Percentiles rank a stretch among this genome's conserved stretches.
phyloP scores from a whole-genome alignment of 2,329 filamentous ascomycete genomes.

The Neonectria faginata region DNA sequence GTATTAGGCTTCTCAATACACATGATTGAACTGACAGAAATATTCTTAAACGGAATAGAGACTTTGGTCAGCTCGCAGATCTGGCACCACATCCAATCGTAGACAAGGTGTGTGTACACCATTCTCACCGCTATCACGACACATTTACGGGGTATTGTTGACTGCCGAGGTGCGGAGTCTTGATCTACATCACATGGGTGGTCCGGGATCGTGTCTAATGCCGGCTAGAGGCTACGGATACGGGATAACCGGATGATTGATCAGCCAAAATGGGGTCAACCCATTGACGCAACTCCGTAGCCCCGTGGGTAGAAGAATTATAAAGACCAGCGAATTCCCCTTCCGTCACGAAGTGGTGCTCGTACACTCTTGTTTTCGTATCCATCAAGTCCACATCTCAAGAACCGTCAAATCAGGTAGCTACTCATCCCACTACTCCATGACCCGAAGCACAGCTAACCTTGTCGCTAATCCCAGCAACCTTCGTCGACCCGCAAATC shows the following conservation, averaged over 20 bases:
- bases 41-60: not conserved
- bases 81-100: not conserved
- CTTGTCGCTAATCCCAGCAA: too few species aligned
- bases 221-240: not conserved
- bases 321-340: not conserved
- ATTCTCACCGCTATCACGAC: not conserved
- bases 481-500: not conserved
- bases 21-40: not conserved
- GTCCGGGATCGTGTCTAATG: not conserved
- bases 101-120: not conserved
- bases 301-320: not conserved
- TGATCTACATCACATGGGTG: not conserved
- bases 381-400: too few species aligned
- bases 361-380: too few species aligned
- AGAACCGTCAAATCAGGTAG: not conserved
- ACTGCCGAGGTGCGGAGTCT: not conserved
- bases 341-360: not conserved
- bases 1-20: too few species aligned
- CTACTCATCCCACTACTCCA: too few species aligned
- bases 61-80: not conserved
- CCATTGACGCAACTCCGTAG: too few species aligned
- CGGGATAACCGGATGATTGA: not conserved
- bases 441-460: not conserved
- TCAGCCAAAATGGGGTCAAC: not conserved
- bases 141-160: not conserved